phyloP scores from a whole-genome alignment of 768 basidiomycete species.

The Tephrocybe sp. region DNA sequence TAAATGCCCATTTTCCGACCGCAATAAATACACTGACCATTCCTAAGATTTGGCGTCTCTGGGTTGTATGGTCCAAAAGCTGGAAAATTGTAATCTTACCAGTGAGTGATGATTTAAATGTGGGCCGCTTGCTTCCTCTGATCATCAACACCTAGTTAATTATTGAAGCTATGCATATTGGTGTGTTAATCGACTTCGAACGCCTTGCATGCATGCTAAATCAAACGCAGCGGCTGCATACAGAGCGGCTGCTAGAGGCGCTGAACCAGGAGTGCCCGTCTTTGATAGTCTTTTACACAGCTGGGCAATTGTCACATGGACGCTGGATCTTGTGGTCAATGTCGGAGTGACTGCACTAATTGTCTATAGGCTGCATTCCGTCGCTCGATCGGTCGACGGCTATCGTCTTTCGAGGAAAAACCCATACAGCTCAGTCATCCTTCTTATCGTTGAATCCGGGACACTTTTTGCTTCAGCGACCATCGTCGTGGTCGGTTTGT shows the following conservation, averaged over 20 bases:
- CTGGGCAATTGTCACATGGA: not conserved
- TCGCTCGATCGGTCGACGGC: not conserved
- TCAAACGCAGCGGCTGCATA: not conserved
- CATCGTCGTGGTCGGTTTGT: not conserved
- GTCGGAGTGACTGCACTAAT: not conserved
- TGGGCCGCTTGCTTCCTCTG: not conserved
- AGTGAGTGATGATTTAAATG: not conserved
- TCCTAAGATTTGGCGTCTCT: not conserved
- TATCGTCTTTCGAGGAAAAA: not conserved
- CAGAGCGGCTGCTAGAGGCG: not conserved
- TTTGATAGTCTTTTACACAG: not conserved
- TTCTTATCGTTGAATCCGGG: not conserved
- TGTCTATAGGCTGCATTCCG: not conserved
- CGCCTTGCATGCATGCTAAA: not conserved
- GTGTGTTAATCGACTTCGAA: not conserved
- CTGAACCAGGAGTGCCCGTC: not conserved
- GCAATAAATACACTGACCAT: not conserved
- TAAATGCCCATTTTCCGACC: not conserved
- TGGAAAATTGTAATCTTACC: not conserved
- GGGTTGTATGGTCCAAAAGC: not conserved
- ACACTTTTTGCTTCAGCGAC: not conserved
- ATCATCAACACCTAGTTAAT: not conserved
- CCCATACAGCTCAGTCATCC: not conserved
- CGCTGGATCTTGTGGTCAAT: not conserved
- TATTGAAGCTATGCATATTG: not conserved